Evolutionary conservation across 768 basidiomycete genomes (phyloP).

Genomic region (Sutorius australiensis): DNA sequence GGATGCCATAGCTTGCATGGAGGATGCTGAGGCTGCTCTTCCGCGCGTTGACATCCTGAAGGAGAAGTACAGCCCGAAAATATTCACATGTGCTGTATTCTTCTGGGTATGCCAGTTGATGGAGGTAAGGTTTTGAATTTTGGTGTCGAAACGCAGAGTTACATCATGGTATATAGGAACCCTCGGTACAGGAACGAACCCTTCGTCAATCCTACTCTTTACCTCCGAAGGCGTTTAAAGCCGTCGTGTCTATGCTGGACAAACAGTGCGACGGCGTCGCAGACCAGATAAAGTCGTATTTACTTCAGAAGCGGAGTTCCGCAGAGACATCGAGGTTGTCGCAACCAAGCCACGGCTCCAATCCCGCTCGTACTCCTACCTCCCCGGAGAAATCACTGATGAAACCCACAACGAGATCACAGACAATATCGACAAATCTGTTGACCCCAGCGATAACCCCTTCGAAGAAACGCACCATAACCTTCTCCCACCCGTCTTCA

Average conservation of each 20-base stretch:
- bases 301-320: constrained; percentile 4
- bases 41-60: constrained; percentile 13
- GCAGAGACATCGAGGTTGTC: not conserved
- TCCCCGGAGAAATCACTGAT: constrained; percentile 19
- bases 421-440: not conserved
- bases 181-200: constrained; percentile 19
- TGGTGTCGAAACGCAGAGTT: not conserved
- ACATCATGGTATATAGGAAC: constrained; percentile 12
- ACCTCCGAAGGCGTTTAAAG: constrained; percentile 15
- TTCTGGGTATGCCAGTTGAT: constrained; percentile 43
- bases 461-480: constrained; percentile 33
- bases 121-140: constrained; percentile 27
- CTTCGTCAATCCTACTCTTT: constrained; percentile 20
- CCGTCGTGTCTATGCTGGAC: constrained; percentile 18
- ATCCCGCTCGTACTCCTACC: not conserved
- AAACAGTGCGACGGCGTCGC: constrained; percentile 24
- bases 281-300: constrained; percentile 18
- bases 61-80: constrained; percentile 14
- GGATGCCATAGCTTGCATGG: constrained; percentile 31
- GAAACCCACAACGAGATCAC: constrained; percentile 19
- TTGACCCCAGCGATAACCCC: constrained; percentile 9
- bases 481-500: constrained; percentile 10
- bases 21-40: constrained; percentile 30
- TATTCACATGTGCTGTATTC: constrained; percentile 40
- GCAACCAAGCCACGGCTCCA: not conserved